Conservation (phyloP, 2,329 filamentous ascomycete genomes). For the Mycosphaerella arachidis region DNA sequence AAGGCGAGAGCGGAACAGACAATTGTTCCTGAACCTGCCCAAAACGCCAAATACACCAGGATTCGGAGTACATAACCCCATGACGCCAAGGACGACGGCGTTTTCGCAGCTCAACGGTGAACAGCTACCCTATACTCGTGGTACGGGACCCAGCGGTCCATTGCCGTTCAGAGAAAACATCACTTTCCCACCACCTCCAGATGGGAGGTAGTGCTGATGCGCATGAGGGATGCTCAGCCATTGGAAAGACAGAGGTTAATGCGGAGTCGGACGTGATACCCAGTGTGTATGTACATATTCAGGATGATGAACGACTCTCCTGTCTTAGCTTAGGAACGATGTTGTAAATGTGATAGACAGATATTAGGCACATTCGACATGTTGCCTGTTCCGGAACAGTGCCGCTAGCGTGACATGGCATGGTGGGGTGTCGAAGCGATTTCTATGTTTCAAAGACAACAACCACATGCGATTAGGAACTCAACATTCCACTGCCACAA, state of each 20-base stretch:
- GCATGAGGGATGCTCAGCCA: not conserved
- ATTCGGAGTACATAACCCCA: slow-evolving; percentile 35
- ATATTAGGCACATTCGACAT: not conserved
- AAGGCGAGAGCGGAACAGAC: slow-evolving; percentile 55
- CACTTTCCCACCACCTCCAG: not conserved
- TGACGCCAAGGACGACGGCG: slow-evolving; percentile 63
- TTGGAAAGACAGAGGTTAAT: not conserved
- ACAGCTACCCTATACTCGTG: slow-evolving; percentile 7
- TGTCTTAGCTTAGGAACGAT: not conserved
- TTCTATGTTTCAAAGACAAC: not conserved
- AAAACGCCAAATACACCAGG: slow-evolving; percentile 46
- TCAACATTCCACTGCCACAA: not conserved
- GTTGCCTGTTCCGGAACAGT: not conserved
- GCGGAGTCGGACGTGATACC: not conserved
- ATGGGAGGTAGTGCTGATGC: not conserved
- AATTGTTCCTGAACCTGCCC: slow-evolving; percentile 33
- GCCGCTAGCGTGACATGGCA: not conserved
- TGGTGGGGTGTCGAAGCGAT: not conserved
- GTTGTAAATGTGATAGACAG: not conserved
- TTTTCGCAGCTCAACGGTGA: slow-evolving; percentile 55
- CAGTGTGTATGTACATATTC: not conserved
- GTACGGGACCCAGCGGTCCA: slow-evolving; percentile 12
- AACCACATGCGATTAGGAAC: not conserved
- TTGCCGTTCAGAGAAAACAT: slow-evolving; percentile 28
- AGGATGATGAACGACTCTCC: not conserved